phyloP scores from a whole-genome alignment of 257 asterid species.

The Hygrophila difformis region DNA sequence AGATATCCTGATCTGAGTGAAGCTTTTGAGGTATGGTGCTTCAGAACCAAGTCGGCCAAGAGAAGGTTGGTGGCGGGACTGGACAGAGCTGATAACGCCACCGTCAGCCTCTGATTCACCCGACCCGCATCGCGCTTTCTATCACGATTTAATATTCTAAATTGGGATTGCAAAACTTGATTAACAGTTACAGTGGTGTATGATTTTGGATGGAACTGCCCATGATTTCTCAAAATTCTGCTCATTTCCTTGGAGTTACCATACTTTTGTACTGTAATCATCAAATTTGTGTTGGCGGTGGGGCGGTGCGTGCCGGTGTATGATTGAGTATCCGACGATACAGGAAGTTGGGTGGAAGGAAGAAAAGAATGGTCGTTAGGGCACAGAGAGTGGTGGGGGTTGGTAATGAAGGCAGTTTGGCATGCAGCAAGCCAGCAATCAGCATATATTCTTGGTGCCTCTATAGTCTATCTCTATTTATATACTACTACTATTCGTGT shows the following conservation, averaged over 20 bases:
- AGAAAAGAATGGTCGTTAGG: too few species aligned
- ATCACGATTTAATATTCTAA: neutral
- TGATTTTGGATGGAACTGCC: conserved; percentile 10
- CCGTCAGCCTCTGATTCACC: conserved; percentile 27
- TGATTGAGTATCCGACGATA: too few species aligned
- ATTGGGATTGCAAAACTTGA: neutral
- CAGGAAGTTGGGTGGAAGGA: too few species aligned
- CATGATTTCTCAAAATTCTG: conserved; percentile 4
- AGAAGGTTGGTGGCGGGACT: conserved; percentile 51
- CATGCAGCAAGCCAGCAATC: too few species aligned
- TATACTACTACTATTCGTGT: too few species aligned
- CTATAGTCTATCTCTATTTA: too few species aligned
- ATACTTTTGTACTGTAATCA: too few species aligned
- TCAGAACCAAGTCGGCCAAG: conserved; percentile 66
- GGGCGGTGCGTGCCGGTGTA: too few species aligned
- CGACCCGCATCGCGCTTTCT: neutral
- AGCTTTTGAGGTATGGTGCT: conserved; percentile 87
- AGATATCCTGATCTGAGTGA: conserved; percentile 74
- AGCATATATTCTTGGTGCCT: too few species aligned
- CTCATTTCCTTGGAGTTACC: conserved; percentile 1
- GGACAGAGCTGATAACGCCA: conserved; percentile 23
- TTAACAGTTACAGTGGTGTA: conserved; percentile 7
- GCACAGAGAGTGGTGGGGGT: too few species aligned
- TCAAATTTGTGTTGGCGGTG: too few species aligned
- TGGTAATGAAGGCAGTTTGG: too few species aligned